Conservation (phyloP, 768 basidiomycete genomes). For the Gyrodon lividus region DNA sequence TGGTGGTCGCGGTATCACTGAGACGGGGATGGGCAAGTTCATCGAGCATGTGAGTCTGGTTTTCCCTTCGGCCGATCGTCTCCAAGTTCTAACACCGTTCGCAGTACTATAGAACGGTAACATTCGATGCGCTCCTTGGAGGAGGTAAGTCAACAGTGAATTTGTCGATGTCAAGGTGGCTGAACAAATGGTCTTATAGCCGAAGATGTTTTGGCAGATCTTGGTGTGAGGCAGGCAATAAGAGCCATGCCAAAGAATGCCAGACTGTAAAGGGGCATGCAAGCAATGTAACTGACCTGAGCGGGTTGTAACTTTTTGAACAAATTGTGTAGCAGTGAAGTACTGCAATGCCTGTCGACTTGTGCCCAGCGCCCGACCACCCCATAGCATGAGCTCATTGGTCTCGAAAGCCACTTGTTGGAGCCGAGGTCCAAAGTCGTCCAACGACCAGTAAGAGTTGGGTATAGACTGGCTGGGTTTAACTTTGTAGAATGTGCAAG, state of each 20-base stretch:
- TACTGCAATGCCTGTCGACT: too few species aligned
- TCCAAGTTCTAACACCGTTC: constrained; percentile 13
- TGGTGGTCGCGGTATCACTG: constrained; percentile 83
- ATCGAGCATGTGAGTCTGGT: constrained; percentile 50
- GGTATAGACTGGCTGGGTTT: too few species aligned
- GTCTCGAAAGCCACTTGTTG: too few species aligned
- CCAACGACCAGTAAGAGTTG: too few species aligned
- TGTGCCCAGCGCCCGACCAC: too few species aligned
- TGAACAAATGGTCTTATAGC: constrained; percentile 37
- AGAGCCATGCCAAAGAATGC: constrained; percentile 70
- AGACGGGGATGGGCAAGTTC: constrained; percentile 64
- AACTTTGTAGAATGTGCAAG: too few species aligned
- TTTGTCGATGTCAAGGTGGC: not conserved
- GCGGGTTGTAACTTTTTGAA: too few species aligned
- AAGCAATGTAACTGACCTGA: too few species aligned
- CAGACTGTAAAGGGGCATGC: constrained; percentile 43
- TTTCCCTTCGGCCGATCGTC: not conserved
- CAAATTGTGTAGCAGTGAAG: too few species aligned
- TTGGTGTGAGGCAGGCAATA: constrained; percentile 81
- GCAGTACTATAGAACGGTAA: constrained; percentile 31
- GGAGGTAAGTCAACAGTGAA: constrained; percentile 42
- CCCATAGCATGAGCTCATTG: too few species aligned
- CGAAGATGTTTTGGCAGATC: constrained; percentile 73
- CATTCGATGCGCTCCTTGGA: constrained; percentile 56
- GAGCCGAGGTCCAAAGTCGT: too few species aligned